Conservation (phyloP, 768 basidiomycete species). For the Collybia mongolica region DNA sequence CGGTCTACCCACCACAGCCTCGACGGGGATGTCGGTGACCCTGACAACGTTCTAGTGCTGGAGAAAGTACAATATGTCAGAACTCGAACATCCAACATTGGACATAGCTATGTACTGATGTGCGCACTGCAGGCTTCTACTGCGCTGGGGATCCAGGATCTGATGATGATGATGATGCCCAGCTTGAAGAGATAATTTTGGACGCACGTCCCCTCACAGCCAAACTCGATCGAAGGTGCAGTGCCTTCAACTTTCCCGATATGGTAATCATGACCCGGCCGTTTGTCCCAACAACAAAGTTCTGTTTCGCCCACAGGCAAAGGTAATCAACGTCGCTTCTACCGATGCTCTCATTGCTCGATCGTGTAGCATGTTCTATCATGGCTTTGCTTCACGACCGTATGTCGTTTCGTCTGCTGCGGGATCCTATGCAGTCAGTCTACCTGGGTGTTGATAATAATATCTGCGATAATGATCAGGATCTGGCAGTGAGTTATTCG, state of each 20-base stretch:
- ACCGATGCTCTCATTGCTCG: slow-evolving; percentile 9
- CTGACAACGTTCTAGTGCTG: too few relatives aligned
- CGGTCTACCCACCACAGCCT: too few relatives aligned
- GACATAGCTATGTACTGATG: too few relatives aligned
- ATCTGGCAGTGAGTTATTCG: slow-evolving; percentile 2
- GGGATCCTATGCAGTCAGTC: neutral
- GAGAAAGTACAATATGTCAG: too few relatives aligned
- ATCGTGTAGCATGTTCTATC: slow-evolving; percentile 7
- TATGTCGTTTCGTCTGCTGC: slow-evolving; percentile 1
- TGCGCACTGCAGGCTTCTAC: neutral
- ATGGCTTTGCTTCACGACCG: neutral
- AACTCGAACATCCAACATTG: too few relatives aligned
- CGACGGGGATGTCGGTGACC: too few relatives aligned
- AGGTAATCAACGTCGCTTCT: slow-evolving; percentile 8
- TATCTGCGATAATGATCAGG: slow-evolving; percentile 1
- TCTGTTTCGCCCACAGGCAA: slow-evolving; percentile 6
- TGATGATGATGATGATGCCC: slow-evolving; percentile 8
- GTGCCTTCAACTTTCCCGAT: slow-evolving; percentile 32
- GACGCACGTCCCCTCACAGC: slow-evolving; percentile 14
- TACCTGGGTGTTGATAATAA: neutral
- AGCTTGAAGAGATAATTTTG: slow-evolving; percentile 20
- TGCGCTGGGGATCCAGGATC: slow-evolving; percentile 1
- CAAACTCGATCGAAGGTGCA: slow-evolving; percentile 18
- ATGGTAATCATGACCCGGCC: slow-evolving; percentile 32
- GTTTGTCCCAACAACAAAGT: slow-evolving; percentile 17